Conservation (phyloP, 352 stramenopile species). For the Phytophthora boehmeriae region DNA sequence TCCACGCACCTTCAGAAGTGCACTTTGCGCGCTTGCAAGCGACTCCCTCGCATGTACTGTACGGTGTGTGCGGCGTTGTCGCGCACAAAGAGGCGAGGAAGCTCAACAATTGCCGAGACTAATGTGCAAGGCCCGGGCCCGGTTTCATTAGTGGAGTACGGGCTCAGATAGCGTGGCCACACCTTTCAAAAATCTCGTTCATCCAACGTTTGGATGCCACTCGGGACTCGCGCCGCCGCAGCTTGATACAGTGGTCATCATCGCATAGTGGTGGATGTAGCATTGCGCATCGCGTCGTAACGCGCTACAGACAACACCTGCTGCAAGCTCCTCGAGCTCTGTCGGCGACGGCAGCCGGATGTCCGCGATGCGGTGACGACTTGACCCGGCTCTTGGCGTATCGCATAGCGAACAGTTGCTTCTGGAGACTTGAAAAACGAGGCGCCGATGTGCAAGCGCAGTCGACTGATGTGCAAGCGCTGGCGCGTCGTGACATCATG, state of each 20-base stretch:
- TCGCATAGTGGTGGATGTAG: constrained; percentile 5
- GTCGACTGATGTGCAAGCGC: neutral
- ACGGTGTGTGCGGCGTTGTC: too few relatives aligned
- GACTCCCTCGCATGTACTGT: neutral
- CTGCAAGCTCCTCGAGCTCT: neutral
- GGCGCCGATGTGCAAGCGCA: too few relatives aligned
- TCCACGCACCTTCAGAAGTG: constrained; percentile 37
- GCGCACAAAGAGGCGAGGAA: constrained; percentile 22
- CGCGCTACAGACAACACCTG: constrained; percentile 7
- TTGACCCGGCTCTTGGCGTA: constrained; percentile 27
- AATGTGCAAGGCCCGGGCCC: constrained; percentile 17
- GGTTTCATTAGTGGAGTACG: constrained; percentile 27
- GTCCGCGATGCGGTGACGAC: constrained; percentile 21
- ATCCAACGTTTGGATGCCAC: too few relatives aligned
- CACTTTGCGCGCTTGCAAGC: constrained; percentile 4
- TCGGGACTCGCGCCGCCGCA: constrained; percentile 1
- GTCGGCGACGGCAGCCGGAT: neutral
- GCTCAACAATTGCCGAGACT: constrained; percentile 17
- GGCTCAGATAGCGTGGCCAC: neutral
- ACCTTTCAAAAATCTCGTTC: neutral
- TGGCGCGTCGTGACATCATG: neutral
- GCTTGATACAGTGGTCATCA: constrained; percentile 13
- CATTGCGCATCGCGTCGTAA: neutral
- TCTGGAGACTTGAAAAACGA: constrained; percentile 28
- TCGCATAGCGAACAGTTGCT: constrained; percentile 37